These are phyloP conservation scores for Nemophila menziesii DNA, from an alignment of 257 asterid species.

Conservation along the genomic window DNA sequence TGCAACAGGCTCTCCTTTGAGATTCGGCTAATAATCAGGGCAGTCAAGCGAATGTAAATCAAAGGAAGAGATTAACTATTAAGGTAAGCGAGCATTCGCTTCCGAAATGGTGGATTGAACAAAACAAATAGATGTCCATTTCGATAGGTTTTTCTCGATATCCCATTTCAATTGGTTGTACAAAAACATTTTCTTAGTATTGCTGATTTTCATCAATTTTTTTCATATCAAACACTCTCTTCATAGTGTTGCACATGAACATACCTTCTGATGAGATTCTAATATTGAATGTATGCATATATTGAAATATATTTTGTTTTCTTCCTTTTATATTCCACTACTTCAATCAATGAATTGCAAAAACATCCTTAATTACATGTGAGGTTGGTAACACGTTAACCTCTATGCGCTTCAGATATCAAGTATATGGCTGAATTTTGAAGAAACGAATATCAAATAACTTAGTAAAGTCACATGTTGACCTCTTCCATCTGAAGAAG, in stretches of 20 bases:
- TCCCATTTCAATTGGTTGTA: not conserved
- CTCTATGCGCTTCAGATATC: slow-evolving; percentile 2
- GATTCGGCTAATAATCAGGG: slow-evolving; percentile 18
- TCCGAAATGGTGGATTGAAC: slow-evolving; percentile 18
- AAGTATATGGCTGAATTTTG: slow-evolving; percentile 21
- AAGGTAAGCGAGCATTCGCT: slow-evolving; percentile 11
- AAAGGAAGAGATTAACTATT: slow-evolving; percentile 18
- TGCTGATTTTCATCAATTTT: too few relatives aligned
- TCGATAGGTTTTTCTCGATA: slow-evolving; percentile 18
- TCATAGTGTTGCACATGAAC: slow-evolving; percentile 13
- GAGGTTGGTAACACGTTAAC: slow-evolving; percentile 15
- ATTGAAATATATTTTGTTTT: slow-evolving; percentile 19
- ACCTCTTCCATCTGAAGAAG: slow-evolving; percentile 18
- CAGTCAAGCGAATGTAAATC: slow-evolving; percentile 10
- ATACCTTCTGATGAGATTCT: slow-evolving; percentile 20
- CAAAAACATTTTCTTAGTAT: not conserved
- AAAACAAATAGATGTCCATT: slow-evolving; percentile 20
- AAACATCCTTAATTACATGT: slow-evolving; percentile 23
- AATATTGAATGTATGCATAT: slow-evolving; percentile 19
- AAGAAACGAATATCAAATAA: slow-evolving; percentile 22
- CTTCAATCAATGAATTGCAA: slow-evolving; percentile 14
- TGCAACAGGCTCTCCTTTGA: slow-evolving; percentile 29
- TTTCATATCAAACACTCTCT: slow-evolving; percentile 18
- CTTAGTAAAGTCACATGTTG: slow-evolving; percentile 14
- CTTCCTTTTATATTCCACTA: slow-evolving; percentile 12